phyloP scores from a whole-genome alignment of 2,329 filamentous ascomycete species.

The Aureobasidium leucospermi region DNA sequence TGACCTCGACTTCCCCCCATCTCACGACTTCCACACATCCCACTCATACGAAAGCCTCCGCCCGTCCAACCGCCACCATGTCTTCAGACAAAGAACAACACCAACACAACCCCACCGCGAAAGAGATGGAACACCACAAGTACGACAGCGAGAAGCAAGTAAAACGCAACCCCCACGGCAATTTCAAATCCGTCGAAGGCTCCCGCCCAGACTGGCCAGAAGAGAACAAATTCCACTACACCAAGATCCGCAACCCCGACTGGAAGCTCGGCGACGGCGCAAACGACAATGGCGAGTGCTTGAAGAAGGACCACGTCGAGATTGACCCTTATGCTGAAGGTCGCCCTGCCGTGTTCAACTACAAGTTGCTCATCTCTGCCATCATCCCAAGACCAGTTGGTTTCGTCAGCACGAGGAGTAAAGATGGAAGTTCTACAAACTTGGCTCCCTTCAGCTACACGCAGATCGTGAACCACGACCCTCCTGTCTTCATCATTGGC shows the following conservation, averaged over 20 bases:
- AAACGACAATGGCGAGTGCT: conserved; percentile 47
- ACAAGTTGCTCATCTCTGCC: conserved; percentile 80
- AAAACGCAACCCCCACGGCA: conserved; percentile 61
- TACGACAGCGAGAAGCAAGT: conserved; percentile 32
- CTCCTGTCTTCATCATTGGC: conserved; percentile 68
- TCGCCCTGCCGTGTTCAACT: conserved; percentile 65
- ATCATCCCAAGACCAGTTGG: conserved; percentile 76
- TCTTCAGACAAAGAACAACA: conserved; percentile 9
- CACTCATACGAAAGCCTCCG: not conserved
- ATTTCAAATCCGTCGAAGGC: conserved; percentile 67
- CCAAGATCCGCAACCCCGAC: conserved; percentile 55
- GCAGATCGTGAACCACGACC: conserved; percentile 76
- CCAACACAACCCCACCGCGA: conserved; percentile 3
- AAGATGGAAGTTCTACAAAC: conserved; percentile 62
- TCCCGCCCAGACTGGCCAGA: conserved; percentile 55
- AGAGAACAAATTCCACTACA: conserved; percentile 45
- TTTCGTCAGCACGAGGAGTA: conserved; percentile 51
- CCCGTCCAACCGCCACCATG: not conserved
- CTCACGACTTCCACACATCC: not conserved
- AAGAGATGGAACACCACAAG: conserved; percentile 3
- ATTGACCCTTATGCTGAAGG: conserved; percentile 75
- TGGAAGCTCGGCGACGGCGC: conserved; percentile 62
- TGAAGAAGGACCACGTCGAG: conserved; percentile 56
- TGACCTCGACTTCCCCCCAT: too few relatives aligned
- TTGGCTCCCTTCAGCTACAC: conserved; percentile 85